Evolutionary conservation across 139 green algal genomes (phyloP), one percentile per base, ranked within the genome.

Genomic region (Coccomyxa sp.): DNA sequence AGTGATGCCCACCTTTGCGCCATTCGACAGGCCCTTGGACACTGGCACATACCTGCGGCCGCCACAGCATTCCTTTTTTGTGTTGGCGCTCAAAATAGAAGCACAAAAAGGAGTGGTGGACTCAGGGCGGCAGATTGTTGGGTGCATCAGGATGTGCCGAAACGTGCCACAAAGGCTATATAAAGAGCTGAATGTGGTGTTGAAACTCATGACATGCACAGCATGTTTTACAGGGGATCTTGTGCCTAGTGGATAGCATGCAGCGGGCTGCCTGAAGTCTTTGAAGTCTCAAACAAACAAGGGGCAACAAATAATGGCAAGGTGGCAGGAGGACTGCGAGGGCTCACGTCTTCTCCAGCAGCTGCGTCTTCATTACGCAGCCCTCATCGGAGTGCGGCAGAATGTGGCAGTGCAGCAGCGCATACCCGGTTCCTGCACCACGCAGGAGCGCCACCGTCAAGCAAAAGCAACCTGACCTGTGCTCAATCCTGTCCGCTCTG

Each of bases 351-450:
- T 77, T 58, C 31, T 77, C 38, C 18, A 85, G 76, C 18, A 85
- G 17, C 59, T 85, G 82, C 15, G 60, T 78, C 58, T 82, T 82
- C 82, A 85, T 82, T 58, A 86, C 79, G 45, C 82, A 86, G 32
- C 82, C 82, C 66, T 86, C 82, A 38, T 86, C 82, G 13, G 75
- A 38, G n/a, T 86, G 82, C 15, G 82, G 82, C 66, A 82, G 66
- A 25, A 86, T 79, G 67, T 86, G 82, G 30, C 82, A 86, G 51
- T 86, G 82, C 38, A 86, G 66, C 77, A 86, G 75, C 15, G 77
- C 45, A 63, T 82, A 82, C 7, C 82, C 82, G 25, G 60, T 82
- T 13, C 82, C 82, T 85, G 76, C 81, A 85, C 25, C 28, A 79
- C 28, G 1, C 27, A 79, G 11, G 16, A 32, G 1, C 10, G 38